phyloP scores from a whole-genome alignment of 2,329 filamentous ascomycete genomes.

The Exophiala sp. region DNA sequence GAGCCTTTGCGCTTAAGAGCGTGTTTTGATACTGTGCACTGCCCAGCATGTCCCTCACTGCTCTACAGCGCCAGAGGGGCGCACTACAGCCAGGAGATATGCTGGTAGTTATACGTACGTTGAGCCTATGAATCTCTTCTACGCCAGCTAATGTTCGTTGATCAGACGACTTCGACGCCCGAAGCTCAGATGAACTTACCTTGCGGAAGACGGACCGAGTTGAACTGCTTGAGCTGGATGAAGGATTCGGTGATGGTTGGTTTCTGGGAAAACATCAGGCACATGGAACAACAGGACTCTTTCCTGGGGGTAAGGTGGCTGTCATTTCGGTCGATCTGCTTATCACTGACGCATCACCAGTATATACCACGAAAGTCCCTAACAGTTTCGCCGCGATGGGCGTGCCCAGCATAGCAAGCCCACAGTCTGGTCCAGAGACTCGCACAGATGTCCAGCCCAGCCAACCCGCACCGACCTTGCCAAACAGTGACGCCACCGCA shows the following conservation, averaged over 20 bases:
- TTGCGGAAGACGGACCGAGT: constrained; percentile 71
- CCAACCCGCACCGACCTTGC: constrained; percentile 27
- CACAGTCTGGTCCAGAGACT: constrained; percentile 5
- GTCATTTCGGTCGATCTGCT: background rate
- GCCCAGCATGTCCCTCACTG: constrained; percentile 33
- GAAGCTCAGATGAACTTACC: constrained; percentile 89
- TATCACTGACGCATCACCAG: constrained; percentile 14
- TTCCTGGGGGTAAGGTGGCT: constrained; percentile 43
- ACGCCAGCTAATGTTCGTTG: constrained; percentile 13
- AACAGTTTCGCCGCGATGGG: constrained; percentile 17
- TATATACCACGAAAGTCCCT: constrained; percentile 29
- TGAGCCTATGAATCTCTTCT: background rate
- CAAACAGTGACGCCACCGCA: constrained; percentile 21
- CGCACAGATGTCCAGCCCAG: constrained; percentile 1
- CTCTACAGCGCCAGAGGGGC: constrained; percentile 35
- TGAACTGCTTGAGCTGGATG: constrained; percentile 62
- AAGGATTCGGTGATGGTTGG: constrained; percentile 66
- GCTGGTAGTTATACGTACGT: constrained; percentile 46
- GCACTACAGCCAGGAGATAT: constrained; percentile 38
- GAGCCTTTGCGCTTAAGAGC: constrained; percentile 1
- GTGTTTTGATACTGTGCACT: background rate
- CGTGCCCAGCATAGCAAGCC: constrained; percentile 2
- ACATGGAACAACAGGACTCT: constrained; percentile 44
- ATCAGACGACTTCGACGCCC: constrained; percentile 86
- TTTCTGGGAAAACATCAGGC: constrained; percentile 53